Evolutionary conservation across 495 filamentous ascomycete species (phyloP).

Genomic region (Astrothelium macrocarpum): DNA sequence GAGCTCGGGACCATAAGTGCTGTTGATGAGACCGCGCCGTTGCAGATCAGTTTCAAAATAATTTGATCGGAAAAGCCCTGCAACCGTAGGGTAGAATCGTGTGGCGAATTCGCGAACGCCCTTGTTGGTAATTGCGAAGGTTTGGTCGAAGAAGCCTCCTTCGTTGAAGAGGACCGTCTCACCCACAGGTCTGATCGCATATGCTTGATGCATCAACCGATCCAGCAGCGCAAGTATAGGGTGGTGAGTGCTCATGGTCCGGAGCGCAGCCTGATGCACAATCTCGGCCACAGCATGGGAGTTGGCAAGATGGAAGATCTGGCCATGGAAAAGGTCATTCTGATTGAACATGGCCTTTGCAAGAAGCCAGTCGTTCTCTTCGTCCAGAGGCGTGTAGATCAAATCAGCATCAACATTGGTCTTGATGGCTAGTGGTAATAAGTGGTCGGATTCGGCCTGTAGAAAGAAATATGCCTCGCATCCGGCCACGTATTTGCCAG

Average conservation of each 20-base stretch:
- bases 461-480: conserved; percentile 34
- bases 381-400: conserved; percentile 34
- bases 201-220: conserved; percentile 21
- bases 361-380: conserved; percentile 31
- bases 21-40: conserved; percentile 28
- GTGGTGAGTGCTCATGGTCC: conserved; percentile 29
- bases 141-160: conserved; percentile 26
- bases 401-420: conserved; percentile 30
- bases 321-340: conserved; percentile 28
- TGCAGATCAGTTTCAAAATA: conserved; percentile 30
- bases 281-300: conserved; percentile 31
- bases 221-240: conserved; percentile 26
- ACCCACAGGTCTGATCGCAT: conserved; percentile 21
- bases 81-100: conserved; percentile 21
- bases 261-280: conserved; percentile 29
- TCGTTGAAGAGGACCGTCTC: conserved; percentile 21
- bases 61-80: conserved; percentile 28
- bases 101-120: conserved; percentile 15
- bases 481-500: conserved; percentile 25
- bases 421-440: conserved; percentile 33
- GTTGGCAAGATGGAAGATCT: conserved; percentile 27
- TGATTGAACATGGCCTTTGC: conserved; percentile 35
- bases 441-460: conserved; percentile 23
- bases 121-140: conserved; percentile 19
- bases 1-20: conserved; percentile 22